Base-by-base conservation (phyloP, 768 basidiomycete genomes). In the Suillus lakei region DNA sequence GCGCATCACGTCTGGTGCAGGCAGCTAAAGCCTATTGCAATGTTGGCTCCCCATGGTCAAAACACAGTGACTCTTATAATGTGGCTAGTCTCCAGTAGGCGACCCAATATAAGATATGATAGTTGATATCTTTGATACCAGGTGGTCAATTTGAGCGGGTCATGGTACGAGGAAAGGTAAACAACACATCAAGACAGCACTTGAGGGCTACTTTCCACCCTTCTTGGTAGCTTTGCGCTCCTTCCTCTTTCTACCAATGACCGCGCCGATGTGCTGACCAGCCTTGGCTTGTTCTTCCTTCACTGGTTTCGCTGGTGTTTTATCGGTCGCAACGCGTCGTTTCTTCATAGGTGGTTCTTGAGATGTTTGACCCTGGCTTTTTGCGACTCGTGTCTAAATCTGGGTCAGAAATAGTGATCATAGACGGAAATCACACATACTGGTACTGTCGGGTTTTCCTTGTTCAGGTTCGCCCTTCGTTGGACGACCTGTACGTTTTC, bases 401-500 rank as follows among this genome's bases (percentile, higher is more conserved):
- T 28, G 36, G 39, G 38, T 58, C 38, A 58, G 56, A 18, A 58
- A 58, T 38, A 28, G 56, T 28, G 15, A 26, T 39, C 36, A 39
- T 28, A 28, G 10, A 58, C 5, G 26, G 26, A 58, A 58, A 58
- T 58, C 56, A 5, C 10, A 58, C 56, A 30, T 38, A 54, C 67
- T 30, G n/a, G 18, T 32, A 21, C 63, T 36, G 46, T 58, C 50
- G 66, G 63, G 59, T 78, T 82, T 51, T 79, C 83, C 61, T 82
- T 79, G 66, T 82, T 84, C 62, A 81, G 82, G 2, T 86, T 84
- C 44, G 84, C 83, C 71, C 95, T 83, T 63, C 94, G 82, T 68
- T 91, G 91, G 44, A 96, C 89, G 36, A 96, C 94, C 78, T 95
- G 92, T 23, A 93, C 81, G 72, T 98, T 98, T 81, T 98, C 96